Evolutionary conservation across 352 stramenopile species (phyloP), one percentile per base, ranked within the genome.

Genomic region (Globisporangium rhizosaccharum): DNA sequence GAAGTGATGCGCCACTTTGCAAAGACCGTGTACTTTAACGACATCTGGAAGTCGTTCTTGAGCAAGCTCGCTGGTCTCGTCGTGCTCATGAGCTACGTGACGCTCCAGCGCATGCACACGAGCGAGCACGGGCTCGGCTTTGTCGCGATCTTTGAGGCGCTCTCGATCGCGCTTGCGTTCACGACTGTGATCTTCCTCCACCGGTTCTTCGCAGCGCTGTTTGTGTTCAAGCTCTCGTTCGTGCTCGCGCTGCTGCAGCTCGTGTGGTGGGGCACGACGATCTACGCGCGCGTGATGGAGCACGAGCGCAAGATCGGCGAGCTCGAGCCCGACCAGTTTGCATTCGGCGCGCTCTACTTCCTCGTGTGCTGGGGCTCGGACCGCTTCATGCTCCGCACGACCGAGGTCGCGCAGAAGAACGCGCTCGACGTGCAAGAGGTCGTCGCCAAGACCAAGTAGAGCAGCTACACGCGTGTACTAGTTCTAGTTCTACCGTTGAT

Each of bases 1-100:
- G 67, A 89, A 46, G 78, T 91, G 42, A 61, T 88, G 64, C 82
- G 81, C 25, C 83, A 93, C 62, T 89, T 89, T 61, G 76, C 75
- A 56, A 93, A 89, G 77, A 93, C 83, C 7, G 70, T 91, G 36
- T 87, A 91, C 71, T 93, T 93, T 61, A 93, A 93, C 59, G 79
- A 89, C 61, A 64, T 90, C 36, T 93, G 83, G 83, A 79, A 86
- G 51, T 82, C 76, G n/a, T 91, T 93, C 60, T 47, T 93, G 42
- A 80, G 73, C 70, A 93, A 91, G 58, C 83, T 90, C 66, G 72
- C 77, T 14, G 78, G 68, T 0, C 72, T 91, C 46, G 77, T 93
- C 56, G 66, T 69, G 57, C 64, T 90, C 62, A 88, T 93, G 73
- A 75, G 70, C 58, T 73, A 66, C 54, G 44, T 91, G 47, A 67